Conservation (phyloP, 345 rosid genomes). For the Cardamine resedifolia region DNA sequence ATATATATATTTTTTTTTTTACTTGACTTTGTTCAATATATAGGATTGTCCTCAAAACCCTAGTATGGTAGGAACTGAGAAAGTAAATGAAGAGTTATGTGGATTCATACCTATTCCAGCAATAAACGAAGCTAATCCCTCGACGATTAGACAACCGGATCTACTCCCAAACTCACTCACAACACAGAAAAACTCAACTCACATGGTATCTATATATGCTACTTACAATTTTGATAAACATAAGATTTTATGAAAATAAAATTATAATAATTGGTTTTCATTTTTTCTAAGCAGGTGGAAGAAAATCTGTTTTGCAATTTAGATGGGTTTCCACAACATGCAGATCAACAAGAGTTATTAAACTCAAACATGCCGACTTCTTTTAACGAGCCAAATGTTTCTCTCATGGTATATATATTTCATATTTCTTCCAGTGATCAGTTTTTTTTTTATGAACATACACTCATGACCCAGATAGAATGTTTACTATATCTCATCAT, state of each 20-base stretch:
- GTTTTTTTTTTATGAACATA: background rate
- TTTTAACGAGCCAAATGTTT: background rate
- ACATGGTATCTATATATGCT: too few relatives aligned
- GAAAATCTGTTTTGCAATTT: background rate
- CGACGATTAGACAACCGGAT: too few relatives aligned
- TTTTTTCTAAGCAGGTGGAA: too few relatives aligned
- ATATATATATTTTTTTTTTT: too few relatives aligned
- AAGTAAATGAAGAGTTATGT: background rate
- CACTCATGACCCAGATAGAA: background rate
- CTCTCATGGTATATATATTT: slow-evolving; percentile 5
- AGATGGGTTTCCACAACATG: background rate
- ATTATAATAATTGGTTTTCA: too few relatives aligned
- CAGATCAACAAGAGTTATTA: background rate
- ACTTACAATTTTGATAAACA: too few relatives aligned
- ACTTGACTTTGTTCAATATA: background rate
- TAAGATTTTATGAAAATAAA: too few relatives aligned
- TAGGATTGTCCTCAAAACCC: background rate
- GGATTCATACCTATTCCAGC: background rate
- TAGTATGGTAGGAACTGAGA: slow-evolving; percentile 4
- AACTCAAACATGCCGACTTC: too few relatives aligned
- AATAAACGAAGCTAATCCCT: background rate
- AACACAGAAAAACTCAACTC: background rate
- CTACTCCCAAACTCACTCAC: too few relatives aligned
- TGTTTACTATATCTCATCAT: background rate
- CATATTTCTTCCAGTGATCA: background rate